A percentile compares a stretch with the other conserved stretches of the same genome.
phyloP scores from a whole-genome alignment of 2,329 filamentous ascomycete genomes.

The Diaporthe ampelina region DNA sequence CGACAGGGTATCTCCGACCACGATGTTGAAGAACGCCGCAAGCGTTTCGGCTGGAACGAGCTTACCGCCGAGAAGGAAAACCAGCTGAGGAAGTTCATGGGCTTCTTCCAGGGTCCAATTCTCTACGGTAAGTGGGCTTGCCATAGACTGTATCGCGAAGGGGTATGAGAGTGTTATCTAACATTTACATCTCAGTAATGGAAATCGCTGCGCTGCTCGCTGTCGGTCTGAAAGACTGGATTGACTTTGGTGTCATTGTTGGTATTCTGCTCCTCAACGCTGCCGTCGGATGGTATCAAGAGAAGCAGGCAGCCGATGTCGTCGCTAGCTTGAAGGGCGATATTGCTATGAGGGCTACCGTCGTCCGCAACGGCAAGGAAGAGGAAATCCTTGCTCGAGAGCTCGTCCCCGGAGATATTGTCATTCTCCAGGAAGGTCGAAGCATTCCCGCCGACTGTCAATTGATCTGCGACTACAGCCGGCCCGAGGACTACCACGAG shows the following conservation, averaged over 20 bases:
- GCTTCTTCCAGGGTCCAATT: conserved; percentile 81
- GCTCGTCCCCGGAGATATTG: conserved; percentile 79
- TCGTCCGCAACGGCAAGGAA: conserved; percentile 76
- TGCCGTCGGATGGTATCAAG: conserved; percentile 82
- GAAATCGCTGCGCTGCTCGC: conserved; percentile 80
- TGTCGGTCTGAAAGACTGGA: conserved; percentile 80
- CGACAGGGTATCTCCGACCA: conserved; percentile 67
- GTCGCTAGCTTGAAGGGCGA: conserved; percentile 80
- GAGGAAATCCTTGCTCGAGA: conserved; percentile 77
- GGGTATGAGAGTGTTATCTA: neutral
- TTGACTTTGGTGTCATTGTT: conserved; percentile 81
- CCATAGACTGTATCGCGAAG: conserved; percentile 46
- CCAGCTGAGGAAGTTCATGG: conserved; percentile 77
- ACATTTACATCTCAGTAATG: conserved; percentile 67
- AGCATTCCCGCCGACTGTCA: conserved; percentile 77
- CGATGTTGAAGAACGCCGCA: conserved; percentile 73
- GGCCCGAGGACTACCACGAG: conserved; percentile 65
- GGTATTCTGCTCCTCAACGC: conserved; percentile 81
- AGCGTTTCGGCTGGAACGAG: conserved; percentile 77
- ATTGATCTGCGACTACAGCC: conserved; percentile 78
- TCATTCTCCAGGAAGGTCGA: conserved; percentile 77
- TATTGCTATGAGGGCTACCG: conserved; percentile 79
- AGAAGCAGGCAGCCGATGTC: conserved; percentile 82
- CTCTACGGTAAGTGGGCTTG: conserved; percentile 47
- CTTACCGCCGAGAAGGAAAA: conserved; percentile 79